These are phyloP conservation scores for Echium plantagineum DNA, from an alignment of 257 asterid species.

Conservation along the genomic window DNA sequence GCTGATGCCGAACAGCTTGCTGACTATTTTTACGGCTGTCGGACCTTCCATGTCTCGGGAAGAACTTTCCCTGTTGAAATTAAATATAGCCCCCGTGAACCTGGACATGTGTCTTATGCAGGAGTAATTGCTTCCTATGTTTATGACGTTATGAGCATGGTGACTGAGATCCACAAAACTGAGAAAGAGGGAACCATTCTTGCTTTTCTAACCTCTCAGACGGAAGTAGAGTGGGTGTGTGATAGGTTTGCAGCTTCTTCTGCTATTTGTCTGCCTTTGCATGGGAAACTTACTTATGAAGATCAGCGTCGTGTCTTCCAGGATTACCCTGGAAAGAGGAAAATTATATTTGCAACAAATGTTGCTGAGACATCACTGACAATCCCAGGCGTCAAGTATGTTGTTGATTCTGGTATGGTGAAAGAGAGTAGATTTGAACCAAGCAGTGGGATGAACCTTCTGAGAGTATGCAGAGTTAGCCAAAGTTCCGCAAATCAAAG, in stretches of 20 bases:
- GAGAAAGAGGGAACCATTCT: conserved; percentile 75
- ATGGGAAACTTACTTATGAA: conserved; percentile 73
- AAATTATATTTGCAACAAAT: conserved; percentile 74
- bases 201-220: conserved; percentile 94
- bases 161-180: conserved; percentile 35
- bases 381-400: conserved; percentile 87
- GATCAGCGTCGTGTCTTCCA: conserved; percentile 65
- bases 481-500: conserved; percentile 96
- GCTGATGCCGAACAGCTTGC: conserved; percentile 77
- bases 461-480: conserved; percentile 58
- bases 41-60: conserved; percentile 55
- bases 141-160: conserved; percentile 51
- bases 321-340: conserved; percentile 58
- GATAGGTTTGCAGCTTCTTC: conserved; percentile 47
- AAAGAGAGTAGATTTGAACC: conserved; percentile 82
- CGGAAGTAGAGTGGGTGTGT: conserved; percentile 95
- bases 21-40: conserved; percentile 61
- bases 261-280: conserved; percentile 61
- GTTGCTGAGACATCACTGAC: conserved; percentile 96
- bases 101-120: conserved; percentile 24
- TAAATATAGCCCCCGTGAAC: conserved; percentile 47
- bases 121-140: conserved; percentile 49
- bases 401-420: conserved; percentile 85
- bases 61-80: conserved; percentile 78
- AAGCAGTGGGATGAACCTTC: conserved; percentile 67